Percentiles rank a stretch among this genome's conserved stretches.
phyloP scores from a whole-genome alignment of 208 protist genomes.

The Naegleria lovaniensis region DNA sequence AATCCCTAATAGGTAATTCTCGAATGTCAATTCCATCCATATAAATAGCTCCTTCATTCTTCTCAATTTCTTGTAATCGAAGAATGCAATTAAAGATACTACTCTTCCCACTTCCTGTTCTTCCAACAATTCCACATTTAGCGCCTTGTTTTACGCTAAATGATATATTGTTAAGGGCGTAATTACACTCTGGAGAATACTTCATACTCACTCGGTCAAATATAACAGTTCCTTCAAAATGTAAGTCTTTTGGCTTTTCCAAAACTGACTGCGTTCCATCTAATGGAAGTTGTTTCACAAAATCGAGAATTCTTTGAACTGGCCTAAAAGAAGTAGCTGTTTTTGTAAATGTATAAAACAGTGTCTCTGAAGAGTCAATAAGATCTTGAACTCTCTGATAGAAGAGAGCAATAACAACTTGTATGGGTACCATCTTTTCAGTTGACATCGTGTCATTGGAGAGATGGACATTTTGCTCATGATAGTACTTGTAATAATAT shows the following conservation, averaged over 20 bases:
- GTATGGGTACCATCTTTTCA: background rate
- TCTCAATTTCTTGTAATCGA: conserved; percentile 23
- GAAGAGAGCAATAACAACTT: background rate
- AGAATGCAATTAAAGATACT: conserved; percentile 35
- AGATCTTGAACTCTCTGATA: conserved; percentile 23
- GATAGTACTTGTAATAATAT: background rate
- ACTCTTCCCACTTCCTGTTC: conserved; percentile 55
- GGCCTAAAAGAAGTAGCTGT: conserved; percentile 35
- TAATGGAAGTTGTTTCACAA: background rate
- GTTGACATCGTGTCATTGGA: too few species aligned
- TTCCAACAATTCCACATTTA: conserved; percentile 70
- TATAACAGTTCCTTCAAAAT: background rate
- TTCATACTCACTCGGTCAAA: background rate
- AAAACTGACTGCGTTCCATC: background rate
- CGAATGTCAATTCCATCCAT: conserved; percentile 36
- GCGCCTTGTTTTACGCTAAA: conserved; percentile 44
- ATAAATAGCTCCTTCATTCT: conserved; percentile 8
- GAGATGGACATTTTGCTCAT: background rate
- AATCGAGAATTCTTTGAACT: conserved; percentile 38
- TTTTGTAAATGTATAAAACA: conserved; percentile 40
- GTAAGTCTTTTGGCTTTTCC: background rate
- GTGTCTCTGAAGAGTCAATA: conserved; percentile 66
- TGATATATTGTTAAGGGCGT: conserved; percentile 42
- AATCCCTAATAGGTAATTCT: background rate
- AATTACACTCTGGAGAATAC: conserved; percentile 28